These are phyloP conservation scores for Prunus mongolica DNA, from an alignment of 306 rosid species.

Conservation along the genomic window DNA sequence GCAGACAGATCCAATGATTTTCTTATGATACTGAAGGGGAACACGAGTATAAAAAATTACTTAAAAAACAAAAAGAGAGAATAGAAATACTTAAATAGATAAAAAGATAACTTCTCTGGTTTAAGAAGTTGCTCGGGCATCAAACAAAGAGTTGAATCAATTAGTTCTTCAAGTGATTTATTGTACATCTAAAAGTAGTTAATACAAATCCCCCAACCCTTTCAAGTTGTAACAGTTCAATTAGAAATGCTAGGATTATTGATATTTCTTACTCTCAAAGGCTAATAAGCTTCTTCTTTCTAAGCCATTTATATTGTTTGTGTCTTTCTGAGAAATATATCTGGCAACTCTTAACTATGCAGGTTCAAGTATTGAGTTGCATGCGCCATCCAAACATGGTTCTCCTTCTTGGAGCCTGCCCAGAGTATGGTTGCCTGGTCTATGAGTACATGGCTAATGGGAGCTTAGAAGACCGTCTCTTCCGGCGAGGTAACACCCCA, in stretches of 20 bases:
- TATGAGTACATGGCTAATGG: slow-evolving; percentile 80
- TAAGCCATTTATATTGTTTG: background rate
- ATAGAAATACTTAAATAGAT: background rate
- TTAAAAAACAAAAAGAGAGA: background rate
- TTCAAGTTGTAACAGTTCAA: background rate
- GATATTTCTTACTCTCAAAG: background rate
- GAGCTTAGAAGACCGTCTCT: slow-evolving; percentile 82
- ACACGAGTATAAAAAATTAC: background rate
- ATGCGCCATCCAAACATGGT: slow-evolving; percentile 89
- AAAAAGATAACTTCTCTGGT: background rate
- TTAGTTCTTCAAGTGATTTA: background rate
- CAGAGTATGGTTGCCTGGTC: slow-evolving; percentile 70
- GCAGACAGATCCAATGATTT: background rate
- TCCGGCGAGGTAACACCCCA: slow-evolving; percentile 36
- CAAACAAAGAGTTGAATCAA: background rate
- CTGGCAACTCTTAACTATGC: slow-evolving; percentile 9
- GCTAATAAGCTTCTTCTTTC: background rate
- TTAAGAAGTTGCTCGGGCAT: background rate
- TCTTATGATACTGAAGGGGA: background rate
- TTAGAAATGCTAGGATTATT: background rate
- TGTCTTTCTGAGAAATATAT: background rate
- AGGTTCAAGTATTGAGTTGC: slow-evolving; percentile 72
- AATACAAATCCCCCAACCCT: background rate
- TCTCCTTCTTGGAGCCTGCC: slow-evolving; percentile 85
- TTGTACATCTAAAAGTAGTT: background rate